Evolutionary conservation across 2,329 filamentous ascomycete species (phyloP).

Genomic region (Trichoderma sp.): DNA sequence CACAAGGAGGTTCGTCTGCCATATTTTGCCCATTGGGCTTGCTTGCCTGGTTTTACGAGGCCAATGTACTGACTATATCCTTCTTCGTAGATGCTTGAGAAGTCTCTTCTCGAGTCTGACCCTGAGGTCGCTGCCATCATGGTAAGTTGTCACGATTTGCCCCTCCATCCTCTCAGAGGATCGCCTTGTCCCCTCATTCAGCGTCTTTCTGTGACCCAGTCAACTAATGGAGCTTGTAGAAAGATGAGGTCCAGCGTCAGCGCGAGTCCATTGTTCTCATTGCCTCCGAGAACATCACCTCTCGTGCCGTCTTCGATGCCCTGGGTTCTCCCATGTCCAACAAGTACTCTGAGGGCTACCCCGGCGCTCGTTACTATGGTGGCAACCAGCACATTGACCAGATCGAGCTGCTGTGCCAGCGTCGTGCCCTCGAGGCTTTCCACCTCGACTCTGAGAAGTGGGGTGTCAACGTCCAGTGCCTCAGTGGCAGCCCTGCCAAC

Average conservation of each 20-base stretch:
- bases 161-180: background rate
- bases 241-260: conserved; percentile 93
- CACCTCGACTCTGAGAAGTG: conserved; percentile 82
- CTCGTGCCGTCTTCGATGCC: conserved; percentile 95
- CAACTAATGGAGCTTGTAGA: conserved; percentile 46
- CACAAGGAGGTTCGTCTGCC: conserved; percentile 51
- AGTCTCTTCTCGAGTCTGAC: conserved; percentile 85
- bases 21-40: background rate
- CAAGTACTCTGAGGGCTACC: conserved; percentile 99
- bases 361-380: conserved; percentile 97
- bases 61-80: conserved; percentile 20
- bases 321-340: conserved; percentile 94
- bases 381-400: conserved; percentile 98
- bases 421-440: conserved; percentile 88
- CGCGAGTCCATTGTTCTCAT: conserved; percentile 98
- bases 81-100: conserved; percentile 79
- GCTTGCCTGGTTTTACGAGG: background rate
- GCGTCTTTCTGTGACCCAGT: background rate
- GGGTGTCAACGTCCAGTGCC: conserved; percentile 97
- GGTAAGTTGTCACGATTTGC: conserved; percentile 53
- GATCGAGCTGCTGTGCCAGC: conserved; percentile 93
- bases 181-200: background rate
- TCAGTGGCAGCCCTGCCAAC: conserved; percentile 92
- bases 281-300: conserved; percentile 98
- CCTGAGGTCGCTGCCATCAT: conserved; percentile 96